Evolutionary conservation across 1,139 yeast species (phyloP), one percentile per base, ranked within the genome.

Genomic region (Kazachstania sp.): DNA sequence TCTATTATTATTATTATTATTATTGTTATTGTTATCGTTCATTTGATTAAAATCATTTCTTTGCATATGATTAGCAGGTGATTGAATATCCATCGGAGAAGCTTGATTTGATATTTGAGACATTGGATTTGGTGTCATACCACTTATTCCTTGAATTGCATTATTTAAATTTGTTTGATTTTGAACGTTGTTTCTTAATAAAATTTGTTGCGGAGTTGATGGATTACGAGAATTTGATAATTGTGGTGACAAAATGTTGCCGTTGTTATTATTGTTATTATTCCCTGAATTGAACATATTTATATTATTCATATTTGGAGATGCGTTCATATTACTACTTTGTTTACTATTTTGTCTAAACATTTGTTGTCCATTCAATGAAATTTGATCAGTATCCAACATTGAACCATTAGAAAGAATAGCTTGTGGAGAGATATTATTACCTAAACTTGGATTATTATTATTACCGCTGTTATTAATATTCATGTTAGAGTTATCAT

Each of bases 341-440:
- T 36, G 38, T 8, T 40, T 34, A 36, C 44, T 39, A 46, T 47
- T 49, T 23, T 59, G 59, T 12, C 55, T 44, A 40, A 52, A 53
- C 45, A 55, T 49, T 43, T 53, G 55, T 41, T 56, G 58, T 28
- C 58, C 53, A 5, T 55, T 49, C 49, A 50, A 50, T 3, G 58
- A 52, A 11, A 45, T 18, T 43, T 54, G 53, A 15, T 45, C 42
- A 12, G 45, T 29, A n/a, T 51, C 56, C 19, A 60, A 46, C 5
- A 55, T 51, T 1, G 63, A 52, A 30, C 60, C 57, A 34, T 59
- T 55, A 15, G 65, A 61, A 40, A 63, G 46, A 11, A 63, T 63
- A 1, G 60, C 65, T 40, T 61, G 67, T 7, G 67, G 65, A 11
- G 66, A 61, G 20, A 64, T 39, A 28, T 52, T 51, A 23, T 43